phyloP scores from a whole-genome alignment of 208 protist species.

The Leishmania lainsoni region DNA sequence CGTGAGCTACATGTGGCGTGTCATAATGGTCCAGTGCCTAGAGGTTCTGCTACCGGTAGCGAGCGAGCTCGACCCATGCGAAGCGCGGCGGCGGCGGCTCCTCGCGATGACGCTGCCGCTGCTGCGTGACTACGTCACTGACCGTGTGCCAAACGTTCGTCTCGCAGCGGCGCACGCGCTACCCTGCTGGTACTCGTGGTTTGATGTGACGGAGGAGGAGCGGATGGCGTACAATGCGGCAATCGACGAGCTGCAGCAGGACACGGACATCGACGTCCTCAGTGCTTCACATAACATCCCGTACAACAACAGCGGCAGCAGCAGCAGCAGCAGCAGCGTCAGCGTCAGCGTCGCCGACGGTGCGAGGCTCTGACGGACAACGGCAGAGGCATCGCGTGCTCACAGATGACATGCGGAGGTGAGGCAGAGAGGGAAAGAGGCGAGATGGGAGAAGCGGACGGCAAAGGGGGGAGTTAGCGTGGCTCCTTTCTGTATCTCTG shows the following conservation, averaged over 20 bases:
- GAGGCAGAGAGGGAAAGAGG: neutral
- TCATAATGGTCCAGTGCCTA: constrained; percentile 64
- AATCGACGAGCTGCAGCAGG: constrained; percentile 44
- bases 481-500: constrained; percentile 9
- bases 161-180: constrained; percentile 56
- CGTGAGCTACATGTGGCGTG: constrained; percentile 50
- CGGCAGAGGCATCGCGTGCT: neutral
- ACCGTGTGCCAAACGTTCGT: constrained; percentile 76
- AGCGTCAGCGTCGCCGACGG: neutral
- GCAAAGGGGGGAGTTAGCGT: neutral
- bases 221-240: constrained; percentile 39
- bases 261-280: constrained; percentile 61
- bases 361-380: neutral
- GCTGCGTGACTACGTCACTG: constrained; percentile 43
- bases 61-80: constrained; percentile 39
- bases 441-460: neutral
- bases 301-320: constrained; percentile 10
- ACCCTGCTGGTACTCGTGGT: constrained; percentile 49
- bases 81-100: constrained; percentile 53
- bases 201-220: constrained; percentile 27
- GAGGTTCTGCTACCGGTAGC: constrained; percentile 61
- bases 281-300: constrained; percentile 30
- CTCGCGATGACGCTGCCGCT: constrained; percentile 48
- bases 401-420: neutral
- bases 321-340: neutral